Evolutionary conservation across 148 eudicot species (phyloP).

Genomic region (Vaccinium darrowii): DNA sequence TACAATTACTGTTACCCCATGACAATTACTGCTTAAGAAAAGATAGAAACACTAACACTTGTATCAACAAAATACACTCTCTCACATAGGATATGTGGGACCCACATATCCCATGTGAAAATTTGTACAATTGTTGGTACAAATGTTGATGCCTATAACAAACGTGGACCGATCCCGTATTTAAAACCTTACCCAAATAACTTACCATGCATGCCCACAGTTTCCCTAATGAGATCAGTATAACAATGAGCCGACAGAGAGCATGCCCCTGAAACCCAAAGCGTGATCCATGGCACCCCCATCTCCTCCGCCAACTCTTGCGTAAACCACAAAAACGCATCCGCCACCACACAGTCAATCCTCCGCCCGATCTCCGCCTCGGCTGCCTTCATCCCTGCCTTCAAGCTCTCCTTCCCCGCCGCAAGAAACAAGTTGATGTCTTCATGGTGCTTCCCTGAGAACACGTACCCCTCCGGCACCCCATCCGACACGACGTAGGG

Average conservation of each 20-base stretch:
- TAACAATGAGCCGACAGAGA: constrained; percentile 42
- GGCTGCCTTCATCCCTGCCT: constrained; percentile 30
- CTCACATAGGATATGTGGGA: no score
- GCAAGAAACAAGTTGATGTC: constrained; percentile 30
- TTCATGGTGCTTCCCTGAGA: constrained; percentile 30
- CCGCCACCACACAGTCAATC: constrained; percentile 41
- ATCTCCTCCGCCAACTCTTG: constrained; percentile 41
- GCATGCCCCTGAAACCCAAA: constrained; percentile 32
- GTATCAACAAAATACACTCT: no score
- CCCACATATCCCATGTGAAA: no score
- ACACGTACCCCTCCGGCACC: constrained; percentile 21
- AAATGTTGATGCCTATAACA: no score
- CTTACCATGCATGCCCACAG: constrained; percentile 30
- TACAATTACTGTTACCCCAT: no score
- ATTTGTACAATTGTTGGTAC: no score
- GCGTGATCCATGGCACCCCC: constrained; percentile 40
- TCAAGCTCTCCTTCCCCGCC: constrained; percentile 24
- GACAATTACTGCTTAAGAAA: no score
- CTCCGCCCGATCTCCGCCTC: constrained; percentile 41
- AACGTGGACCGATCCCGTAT: no score
- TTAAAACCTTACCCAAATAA: not conserved
- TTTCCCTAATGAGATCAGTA: constrained; percentile 46
- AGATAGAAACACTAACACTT: no score
- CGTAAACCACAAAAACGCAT: constrained; percentile 58
- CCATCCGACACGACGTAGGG: constrained; percentile 28